These are phyloP conservation scores for Lipomyces yamanashiensis DNA, from an alignment of 805 yeast species.

Conservation along the genomic window DNA sequence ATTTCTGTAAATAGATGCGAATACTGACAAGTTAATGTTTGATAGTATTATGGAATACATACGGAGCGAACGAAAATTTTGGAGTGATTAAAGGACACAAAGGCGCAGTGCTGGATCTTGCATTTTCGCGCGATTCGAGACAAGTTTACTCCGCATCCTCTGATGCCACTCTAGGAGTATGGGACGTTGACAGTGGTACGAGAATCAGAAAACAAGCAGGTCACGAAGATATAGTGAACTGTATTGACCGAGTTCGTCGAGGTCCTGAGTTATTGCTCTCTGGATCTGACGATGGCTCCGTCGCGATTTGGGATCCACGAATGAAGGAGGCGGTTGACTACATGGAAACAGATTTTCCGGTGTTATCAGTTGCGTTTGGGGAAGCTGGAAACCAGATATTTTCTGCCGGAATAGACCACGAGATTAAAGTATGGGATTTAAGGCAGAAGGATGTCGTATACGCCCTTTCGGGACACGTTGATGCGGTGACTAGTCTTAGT, in stretches of 20 bases:
- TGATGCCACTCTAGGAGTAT: slow-evolving; percentile 62
- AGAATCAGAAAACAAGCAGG: slow-evolving; percentile 60
- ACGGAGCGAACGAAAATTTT: slow-evolving; percentile 49
- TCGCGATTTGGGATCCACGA: slow-evolving; percentile 68
- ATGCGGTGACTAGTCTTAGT: slow-evolving; percentile 59
- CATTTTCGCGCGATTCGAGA: slow-evolving; percentile 57
- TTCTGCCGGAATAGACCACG: slow-evolving; percentile 71
- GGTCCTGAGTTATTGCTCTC: slow-evolving; percentile 51
- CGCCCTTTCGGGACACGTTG: slow-evolving; percentile 53
- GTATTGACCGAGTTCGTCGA: slow-evolving; percentile 50
- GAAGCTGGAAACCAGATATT: slow-evolving; percentile 53
- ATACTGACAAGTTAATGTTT: background rate
- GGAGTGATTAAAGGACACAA: slow-evolving; percentile 62
- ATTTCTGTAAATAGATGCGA: background rate
- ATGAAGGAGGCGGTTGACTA: slow-evolving; percentile 51
- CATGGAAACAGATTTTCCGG: slow-evolving; percentile 59
- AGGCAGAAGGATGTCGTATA: slow-evolving; percentile 52
- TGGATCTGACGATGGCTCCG: slow-evolving; percentile 69
- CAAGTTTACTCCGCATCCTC: slow-evolving; percentile 59
- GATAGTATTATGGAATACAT: slow-evolving; percentile 52
- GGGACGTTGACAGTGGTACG: slow-evolving; percentile 64
- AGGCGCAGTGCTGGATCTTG: slow-evolving; percentile 63
- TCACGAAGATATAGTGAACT: slow-evolving; percentile 61
- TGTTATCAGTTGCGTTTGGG: slow-evolving; percentile 56
- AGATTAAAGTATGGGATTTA: slow-evolving; percentile 62